These are phyloP conservation scores for Penicillium sp. DNA, from an alignment of 2,329 filamentous ascomycete species.

Conservation along the genomic window DNA sequence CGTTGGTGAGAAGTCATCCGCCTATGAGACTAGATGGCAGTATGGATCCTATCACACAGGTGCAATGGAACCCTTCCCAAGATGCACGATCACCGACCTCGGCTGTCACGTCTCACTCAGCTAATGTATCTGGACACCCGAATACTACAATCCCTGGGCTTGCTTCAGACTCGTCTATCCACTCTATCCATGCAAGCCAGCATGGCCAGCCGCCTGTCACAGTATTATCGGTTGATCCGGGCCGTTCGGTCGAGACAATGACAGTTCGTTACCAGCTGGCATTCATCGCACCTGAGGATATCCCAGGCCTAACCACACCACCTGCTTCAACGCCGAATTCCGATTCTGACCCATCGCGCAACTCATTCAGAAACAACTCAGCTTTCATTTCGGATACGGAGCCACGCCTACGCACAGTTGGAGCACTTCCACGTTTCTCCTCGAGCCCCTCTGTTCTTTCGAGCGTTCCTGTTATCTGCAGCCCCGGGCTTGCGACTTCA, in stretches of 20 bases:
- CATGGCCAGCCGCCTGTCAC: not conserved
- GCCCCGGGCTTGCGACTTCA: too few relatives aligned
- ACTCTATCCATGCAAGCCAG: not conserved
- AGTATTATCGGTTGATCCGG: not conserved
- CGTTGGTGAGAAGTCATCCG: not conserved
- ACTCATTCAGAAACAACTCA: not conserved
- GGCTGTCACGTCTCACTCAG: not conserved
- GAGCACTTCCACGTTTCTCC: not conserved
- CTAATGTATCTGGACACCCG: not conserved
- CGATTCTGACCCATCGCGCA: not conserved
- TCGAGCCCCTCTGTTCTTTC: not conserved
- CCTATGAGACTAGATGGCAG: slow-evolving; percentile 3
- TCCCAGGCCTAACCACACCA: not conserved
- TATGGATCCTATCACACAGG: slow-evolving; percentile 1
- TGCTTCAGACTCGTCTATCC: not conserved
- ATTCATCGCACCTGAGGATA: not conserved
- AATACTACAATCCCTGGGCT: not conserved
- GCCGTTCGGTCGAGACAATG: not conserved
- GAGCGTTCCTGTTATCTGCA: too few relatives aligned
- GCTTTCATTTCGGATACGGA: not conserved
- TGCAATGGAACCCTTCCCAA: not conserved
- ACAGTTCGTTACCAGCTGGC: not conserved
- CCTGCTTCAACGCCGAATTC: not conserved
- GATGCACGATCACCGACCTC: not conserved
- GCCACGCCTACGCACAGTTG: not conserved